Conservation (phyloP, 257 asterid genomes). For the Solanum habrochaites region DNA sequence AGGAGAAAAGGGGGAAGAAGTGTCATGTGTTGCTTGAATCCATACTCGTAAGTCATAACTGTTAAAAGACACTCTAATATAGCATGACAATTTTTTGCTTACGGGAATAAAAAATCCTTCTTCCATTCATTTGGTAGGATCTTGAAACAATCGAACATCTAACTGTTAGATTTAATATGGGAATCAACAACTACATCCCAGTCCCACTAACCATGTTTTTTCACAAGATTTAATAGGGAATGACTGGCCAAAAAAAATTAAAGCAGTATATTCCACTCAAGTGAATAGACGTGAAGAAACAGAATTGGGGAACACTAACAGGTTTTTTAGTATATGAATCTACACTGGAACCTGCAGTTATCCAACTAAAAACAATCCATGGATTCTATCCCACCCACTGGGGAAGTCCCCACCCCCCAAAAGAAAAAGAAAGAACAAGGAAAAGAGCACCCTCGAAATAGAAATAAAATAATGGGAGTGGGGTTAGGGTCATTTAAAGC, state of each 20-base stretch:
- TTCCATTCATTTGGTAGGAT: background rate
- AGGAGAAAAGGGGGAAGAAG: constrained; percentile 1
- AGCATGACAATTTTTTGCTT: background rate
- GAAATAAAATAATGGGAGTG: background rate
- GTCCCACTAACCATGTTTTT: background rate
- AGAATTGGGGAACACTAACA: background rate
- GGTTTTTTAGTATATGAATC: background rate
- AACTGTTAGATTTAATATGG: background rate
- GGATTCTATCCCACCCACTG: background rate
- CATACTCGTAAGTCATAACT: background rate
- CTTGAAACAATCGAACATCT: background rate
- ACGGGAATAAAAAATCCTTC: background rate
- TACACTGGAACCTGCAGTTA: background rate
- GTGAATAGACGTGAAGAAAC: background rate
- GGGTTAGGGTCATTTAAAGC: background rate
- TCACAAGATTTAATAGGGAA: background rate
- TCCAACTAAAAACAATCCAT: background rate
- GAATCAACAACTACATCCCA: background rate
- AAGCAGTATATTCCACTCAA: background rate
- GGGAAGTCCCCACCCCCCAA: background rate
- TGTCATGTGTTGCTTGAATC: background rate
- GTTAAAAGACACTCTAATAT: background rate
- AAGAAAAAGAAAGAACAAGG: background rate
- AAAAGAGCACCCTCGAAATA: background rate
- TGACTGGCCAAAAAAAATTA: background rate